phyloP scores from a whole-genome alignment of 163 green algal genomes.

The Trebouxia gelatinosa region DNA sequence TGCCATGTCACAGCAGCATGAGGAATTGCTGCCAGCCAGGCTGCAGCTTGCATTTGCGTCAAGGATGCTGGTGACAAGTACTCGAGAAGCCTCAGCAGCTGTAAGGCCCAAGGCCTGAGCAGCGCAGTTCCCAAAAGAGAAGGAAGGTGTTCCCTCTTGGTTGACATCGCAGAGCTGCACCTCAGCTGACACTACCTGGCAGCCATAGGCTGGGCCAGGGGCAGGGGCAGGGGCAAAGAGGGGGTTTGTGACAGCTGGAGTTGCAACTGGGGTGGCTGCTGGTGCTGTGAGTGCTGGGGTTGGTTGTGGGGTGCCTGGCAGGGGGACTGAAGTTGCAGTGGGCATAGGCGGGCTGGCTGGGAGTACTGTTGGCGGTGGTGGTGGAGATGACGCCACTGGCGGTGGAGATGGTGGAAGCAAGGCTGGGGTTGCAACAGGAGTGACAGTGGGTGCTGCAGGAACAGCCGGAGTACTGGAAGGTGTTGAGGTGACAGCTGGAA shows the following conservation, averaged over 20 bases:
- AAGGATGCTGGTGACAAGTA: not conserved
- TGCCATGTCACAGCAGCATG: conserved; percentile 20
- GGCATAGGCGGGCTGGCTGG: not conserved
- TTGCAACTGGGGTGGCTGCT: not conserved
- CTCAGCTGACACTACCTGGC: conserved; percentile 5
- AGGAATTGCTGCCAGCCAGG: conserved; percentile 6
- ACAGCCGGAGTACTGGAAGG: not conserved
- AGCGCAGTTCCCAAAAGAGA: conserved; percentile 9
- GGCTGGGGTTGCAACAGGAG: not conserved
- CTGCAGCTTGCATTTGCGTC: conserved; percentile 5
- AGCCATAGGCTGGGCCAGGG: not conserved
- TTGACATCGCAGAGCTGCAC: not conserved
- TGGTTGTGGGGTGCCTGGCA: not conserved
- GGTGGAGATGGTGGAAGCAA: not conserved
- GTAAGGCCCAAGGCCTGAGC: not conserved
- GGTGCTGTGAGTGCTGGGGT: not conserved
- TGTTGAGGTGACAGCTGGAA: not conserved
- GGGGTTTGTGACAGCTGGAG: not conserved
- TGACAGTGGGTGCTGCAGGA: not conserved
- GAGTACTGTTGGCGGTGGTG: not conserved
- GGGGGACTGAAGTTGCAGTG: not conserved
- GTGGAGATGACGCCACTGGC: not conserved
- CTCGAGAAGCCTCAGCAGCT: not conserved
- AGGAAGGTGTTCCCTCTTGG: not conserved
- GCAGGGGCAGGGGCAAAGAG: not conserved